Percentiles rank a stretch among this genome's conserved stretches.
These are phyloP conservation scores for Neolecta irregularis DNA, from an alignment of 1,139 yeast genomes.

Conservation along the genomic window DNA sequence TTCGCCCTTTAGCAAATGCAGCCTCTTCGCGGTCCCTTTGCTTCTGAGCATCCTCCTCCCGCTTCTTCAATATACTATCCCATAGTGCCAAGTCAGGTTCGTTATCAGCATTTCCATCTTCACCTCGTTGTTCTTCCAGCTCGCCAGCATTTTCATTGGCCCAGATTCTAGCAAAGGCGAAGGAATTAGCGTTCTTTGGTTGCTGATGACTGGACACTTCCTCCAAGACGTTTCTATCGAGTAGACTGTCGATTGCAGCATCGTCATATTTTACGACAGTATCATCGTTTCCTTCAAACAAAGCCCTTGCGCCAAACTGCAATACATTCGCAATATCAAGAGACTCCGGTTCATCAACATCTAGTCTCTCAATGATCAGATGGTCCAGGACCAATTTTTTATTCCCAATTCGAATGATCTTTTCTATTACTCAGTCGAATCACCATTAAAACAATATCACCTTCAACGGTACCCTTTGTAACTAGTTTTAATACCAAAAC, in stretches of 20 bases:
- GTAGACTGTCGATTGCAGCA: constrained; percentile 13
- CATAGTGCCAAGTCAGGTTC: constrained; percentile 12
- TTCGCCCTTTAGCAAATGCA: constrained; percentile 10
- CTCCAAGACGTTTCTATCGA: constrained; percentile 46
- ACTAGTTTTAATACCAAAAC: constrained; percentile 66
- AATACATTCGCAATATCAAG: constrained; percentile 15
- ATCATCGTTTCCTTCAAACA: constrained; percentile 16
- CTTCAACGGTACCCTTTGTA: constrained; percentile 72
- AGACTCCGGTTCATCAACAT: constrained; percentile 10
- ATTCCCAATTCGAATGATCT: constrained; percentile 66
- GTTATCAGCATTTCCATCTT: constrained; percentile 8
- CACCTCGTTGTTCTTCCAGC: constrained; percentile 9
- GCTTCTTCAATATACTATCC: constrained; percentile 14
- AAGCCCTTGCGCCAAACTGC: constrained; percentile 15
- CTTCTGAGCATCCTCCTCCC: constrained; percentile 11
- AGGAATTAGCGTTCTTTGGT: constrained; percentile 26
- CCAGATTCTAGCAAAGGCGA: constrained; percentile 17
- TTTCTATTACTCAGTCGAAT: constrained; percentile 24
- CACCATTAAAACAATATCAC: background rate
- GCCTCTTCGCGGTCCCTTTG: constrained; percentile 8
- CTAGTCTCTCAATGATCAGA: constrained; percentile 40
- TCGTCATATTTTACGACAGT: constrained; percentile 13
- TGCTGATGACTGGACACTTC: constrained; percentile 73
- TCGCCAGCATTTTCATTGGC: constrained; percentile 10
- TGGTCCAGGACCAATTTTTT: constrained; percentile 76